phyloP scores from a whole-genome alignment of 225 moss, liverwort and hornwort genomes.

The Physcomitrium patens region DNA sequence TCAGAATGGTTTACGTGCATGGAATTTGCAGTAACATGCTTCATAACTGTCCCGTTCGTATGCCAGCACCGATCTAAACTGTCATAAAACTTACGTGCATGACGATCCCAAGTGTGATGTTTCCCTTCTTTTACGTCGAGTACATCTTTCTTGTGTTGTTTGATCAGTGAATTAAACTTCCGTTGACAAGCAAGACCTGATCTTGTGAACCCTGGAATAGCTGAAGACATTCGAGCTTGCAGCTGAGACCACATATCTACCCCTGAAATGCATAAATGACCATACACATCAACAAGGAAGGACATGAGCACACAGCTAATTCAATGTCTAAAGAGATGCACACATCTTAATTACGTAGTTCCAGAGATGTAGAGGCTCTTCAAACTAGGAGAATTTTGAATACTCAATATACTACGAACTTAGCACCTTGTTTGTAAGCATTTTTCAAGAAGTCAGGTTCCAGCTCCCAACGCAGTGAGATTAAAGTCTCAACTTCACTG shows the following conservation, averaged over 20 bases:
- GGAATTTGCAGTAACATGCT: conserved; percentile 34
- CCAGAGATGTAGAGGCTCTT: too few species aligned
- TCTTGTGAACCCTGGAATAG: conserved; percentile 47
- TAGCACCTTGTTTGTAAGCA: conserved; percentile 55
- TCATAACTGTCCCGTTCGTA: conserved; percentile 54
- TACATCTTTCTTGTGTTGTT: conserved; percentile 59
- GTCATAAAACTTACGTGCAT: conserved; percentile 54
- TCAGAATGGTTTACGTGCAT: conserved; percentile 31
- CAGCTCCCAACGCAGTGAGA: conserved; percentile 58
- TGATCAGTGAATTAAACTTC: conserved; percentile 57
- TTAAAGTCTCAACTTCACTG: conserved; percentile 50
- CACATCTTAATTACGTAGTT: too few species aligned
- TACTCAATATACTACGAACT: background rate
- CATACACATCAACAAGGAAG: background rate
- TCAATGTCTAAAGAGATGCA: background rate
- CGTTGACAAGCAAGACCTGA: conserved; percentile 59
- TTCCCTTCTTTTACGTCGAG: conserved; percentile 51
- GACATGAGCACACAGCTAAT: background rate
- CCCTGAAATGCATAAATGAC: conserved; percentile 31
- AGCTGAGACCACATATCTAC: conserved; percentile 61
- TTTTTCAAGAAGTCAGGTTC: conserved; percentile 57
- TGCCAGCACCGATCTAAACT: conserved; percentile 60
- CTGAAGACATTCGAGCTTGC: conserved; percentile 45
- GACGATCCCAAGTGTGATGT: conserved; percentile 55
- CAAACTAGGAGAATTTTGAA: background rate